Percentiles rank a stretch among this genome's conserved stretches.
Evolutionary conservation across 352 stramenopile species (phyloP).

Genomic region (Phytophthora pistaciae): DNA sequence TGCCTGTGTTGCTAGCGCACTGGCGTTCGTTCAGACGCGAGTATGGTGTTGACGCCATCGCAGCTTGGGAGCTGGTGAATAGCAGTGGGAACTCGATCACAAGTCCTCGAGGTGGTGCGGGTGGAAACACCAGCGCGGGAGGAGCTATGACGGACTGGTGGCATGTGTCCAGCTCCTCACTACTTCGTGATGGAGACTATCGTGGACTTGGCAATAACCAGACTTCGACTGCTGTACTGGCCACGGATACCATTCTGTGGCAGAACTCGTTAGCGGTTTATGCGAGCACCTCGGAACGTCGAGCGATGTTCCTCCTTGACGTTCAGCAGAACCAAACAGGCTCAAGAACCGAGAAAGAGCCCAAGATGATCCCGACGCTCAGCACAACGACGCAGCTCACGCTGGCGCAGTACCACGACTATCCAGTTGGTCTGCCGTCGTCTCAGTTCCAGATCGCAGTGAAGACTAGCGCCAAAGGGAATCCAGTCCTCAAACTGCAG

Average conservation of each 20-base stretch:
- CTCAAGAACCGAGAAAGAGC: slow-evolving; percentile 7
- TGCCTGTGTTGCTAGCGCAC: slow-evolving; percentile 52
- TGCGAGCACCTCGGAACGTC: slow-evolving; percentile 25
- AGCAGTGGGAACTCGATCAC: slow-evolving; percentile 22
- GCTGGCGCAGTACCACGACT: slow-evolving; percentile 77
- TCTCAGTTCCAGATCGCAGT: slow-evolving; percentile 55
- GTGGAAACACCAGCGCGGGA: slow-evolving; percentile 35
- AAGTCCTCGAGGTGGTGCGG: slow-evolving; percentile 35
- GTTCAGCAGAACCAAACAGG: slow-evolving; percentile 15
- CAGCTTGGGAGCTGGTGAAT: slow-evolving; percentile 35
- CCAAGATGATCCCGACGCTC: slow-evolving; percentile 19
- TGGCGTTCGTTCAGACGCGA: slow-evolving; percentile 46
- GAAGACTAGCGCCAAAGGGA: slow-evolving; percentile 27
- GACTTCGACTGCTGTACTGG: slow-evolving; percentile 14
- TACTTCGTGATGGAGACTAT: slow-evolving; percentile 2
- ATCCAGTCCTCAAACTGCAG: slow-evolving; percentile 55
- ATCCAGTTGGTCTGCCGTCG: slow-evolving; percentile 49
- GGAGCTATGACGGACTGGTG: slow-evolving; percentile 36
- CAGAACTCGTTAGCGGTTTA: slow-evolving; percentile 43
- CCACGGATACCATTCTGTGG: slow-evolving; percentile 27
- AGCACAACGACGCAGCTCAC: slow-evolving; percentile 53
- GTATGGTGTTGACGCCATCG: slow-evolving; percentile 29
- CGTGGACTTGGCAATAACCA: background rate
- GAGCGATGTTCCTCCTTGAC: slow-evolving; percentile 33
- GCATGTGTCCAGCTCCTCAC: slow-evolving; percentile 25